Conservation (phyloP, 768 basidiomycete genomes). For the Hygrophorus pudorinus region DNA sequence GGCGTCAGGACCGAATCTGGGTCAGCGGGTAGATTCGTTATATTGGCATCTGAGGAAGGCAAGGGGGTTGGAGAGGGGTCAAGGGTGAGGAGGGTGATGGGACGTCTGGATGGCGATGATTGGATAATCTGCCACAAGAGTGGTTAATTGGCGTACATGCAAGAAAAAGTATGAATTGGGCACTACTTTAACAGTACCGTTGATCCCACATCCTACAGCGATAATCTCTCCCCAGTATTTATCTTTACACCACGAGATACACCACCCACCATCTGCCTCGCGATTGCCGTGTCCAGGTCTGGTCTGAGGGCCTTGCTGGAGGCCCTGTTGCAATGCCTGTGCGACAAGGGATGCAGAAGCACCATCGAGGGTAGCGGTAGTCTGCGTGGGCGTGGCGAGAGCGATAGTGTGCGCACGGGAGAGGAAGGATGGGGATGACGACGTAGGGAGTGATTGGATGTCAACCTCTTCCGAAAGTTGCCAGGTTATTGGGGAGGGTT, state of each 20-base stretch:
- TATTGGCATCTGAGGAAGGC: slow-evolving; percentile 14
- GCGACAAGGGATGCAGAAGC: slow-evolving; percentile 53
- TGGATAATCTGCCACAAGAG: slow-evolving; percentile 52
- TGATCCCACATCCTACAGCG: slow-evolving; percentile 65
- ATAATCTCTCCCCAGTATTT: slow-evolving; percentile 90
- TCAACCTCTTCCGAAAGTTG: slow-evolving; percentile 72
- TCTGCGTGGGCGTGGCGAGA: slow-evolving; percentile 66
- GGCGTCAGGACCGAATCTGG: slow-evolving; percentile 27
- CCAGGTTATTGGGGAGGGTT: slow-evolving; percentile 65
- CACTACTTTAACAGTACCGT: slow-evolving; percentile 67
- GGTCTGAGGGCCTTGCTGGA: slow-evolving; percentile 16
- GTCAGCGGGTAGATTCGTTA: slow-evolving; percentile 13
- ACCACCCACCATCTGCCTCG: slow-evolving; percentile 26
- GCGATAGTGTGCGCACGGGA: slow-evolving; percentile 46
- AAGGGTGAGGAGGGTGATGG: slow-evolving; percentile 51
- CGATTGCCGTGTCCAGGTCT: slow-evolving; percentile 10
- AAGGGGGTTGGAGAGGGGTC: slow-evolving; percentile 34
- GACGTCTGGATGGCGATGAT: slow-evolving; percentile 58
- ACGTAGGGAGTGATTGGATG: slow-evolving; percentile 42
- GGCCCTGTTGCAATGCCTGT: slow-evolving; percentile 49
- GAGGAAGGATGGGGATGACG: slow-evolving; percentile 29
- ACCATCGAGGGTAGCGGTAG: slow-evolving; percentile 41
- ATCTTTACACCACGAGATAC: slow-evolving; percentile 93
- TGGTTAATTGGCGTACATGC: neutral
- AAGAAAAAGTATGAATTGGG: neutral